Base-by-base conservation (phyloP, 2,329 filamentous ascomycete species). In the Aspergillus sp. region DNA sequence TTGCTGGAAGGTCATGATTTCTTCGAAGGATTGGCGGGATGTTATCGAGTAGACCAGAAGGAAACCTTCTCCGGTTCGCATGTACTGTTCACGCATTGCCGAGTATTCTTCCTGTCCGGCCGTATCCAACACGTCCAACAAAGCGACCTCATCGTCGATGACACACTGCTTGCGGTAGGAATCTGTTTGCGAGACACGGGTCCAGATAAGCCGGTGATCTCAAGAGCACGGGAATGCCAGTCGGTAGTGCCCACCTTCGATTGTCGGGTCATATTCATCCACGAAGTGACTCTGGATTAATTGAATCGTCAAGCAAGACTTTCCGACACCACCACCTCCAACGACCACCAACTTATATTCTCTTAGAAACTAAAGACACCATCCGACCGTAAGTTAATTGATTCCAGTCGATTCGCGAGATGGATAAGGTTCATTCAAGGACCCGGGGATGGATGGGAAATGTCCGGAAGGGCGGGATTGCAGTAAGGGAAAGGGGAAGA, bases 91-190 rank as follows among this genome's bases (percentile, higher is more conserved):
- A 75, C 95, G 87, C 95, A 99, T 98, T 56, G 95, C 95, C 58
- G 93, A 96, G 83, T 98, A 99, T 82, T 99, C 95, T 81, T 99
- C 95, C 79, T 99, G 95, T 61, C 95, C 95, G 64, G 95, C 95
- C 56, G 95, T 99, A 79, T 99, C 95, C 76, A 98, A 89, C 65
- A 99, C 95, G 78, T 99, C 95, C 78, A 99, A 90, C 62, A 99
- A 86, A 54, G 95, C 95, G 68, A 97, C 92, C 81, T 99, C 95
- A 71, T 98, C 95, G 76, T 99, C 95, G 77, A 99, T 96, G 70
- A 96, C 89, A 78, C 95, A 98, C 85, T 98, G 95, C 89, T 99
- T 99, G 83, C 95, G 92, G 85, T 99, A 99, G 64, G 95, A 98
- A 77, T 99, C 95, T 99, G 45, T 56, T 61, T 12, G 24, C 14